Conservation (phyloP, 2,329 filamentous ascomycete species). For the Madurella fahalii region DNA sequence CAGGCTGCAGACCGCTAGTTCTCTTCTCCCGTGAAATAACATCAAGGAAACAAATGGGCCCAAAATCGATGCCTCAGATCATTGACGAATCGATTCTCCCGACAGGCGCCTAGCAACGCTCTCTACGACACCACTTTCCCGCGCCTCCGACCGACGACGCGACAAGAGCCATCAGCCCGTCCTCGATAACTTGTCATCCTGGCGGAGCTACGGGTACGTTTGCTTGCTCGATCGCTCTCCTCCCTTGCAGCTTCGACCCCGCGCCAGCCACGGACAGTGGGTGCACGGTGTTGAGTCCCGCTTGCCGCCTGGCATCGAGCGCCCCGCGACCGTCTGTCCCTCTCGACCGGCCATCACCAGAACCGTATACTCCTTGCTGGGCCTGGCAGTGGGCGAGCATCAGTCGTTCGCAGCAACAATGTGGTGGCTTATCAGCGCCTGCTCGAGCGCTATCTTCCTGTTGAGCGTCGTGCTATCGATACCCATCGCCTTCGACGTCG, state of each 20-base stretch:
- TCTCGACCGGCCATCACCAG: background rate
- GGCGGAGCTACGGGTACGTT: background rate
- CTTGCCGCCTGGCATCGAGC: slow-evolving; percentile 8
- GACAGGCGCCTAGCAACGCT: slow-evolving; percentile 6
- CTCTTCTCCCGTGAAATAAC: background rate
- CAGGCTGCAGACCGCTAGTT: background rate
- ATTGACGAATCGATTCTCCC: slow-evolving; percentile 14
- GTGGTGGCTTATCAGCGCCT: slow-evolving; percentile 74
- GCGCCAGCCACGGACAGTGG: slow-evolving; percentile 6
- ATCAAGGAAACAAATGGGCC: slow-evolving; percentile 6
- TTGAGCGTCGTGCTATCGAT: slow-evolving; percentile 92
- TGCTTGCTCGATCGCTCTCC: background rate
- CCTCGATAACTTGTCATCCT: background rate
- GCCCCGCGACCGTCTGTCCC: background rate
- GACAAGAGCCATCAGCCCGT: background rate
- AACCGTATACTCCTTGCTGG: background rate
- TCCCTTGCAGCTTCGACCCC: slow-evolving; percentile 5
- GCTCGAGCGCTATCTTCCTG: slow-evolving; percentile 81
- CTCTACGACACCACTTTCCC: slow-evolving; percentile 9
- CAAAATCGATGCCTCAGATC: slow-evolving; percentile 1
- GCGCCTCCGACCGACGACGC: background rate
- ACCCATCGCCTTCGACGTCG: slow-evolving; percentile 95
- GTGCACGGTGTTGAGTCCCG: slow-evolving; percentile 9
- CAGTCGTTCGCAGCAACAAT: slow-evolving; percentile 43
- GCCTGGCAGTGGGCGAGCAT: slow-evolving; percentile 17